These are phyloP conservation scores for Inga leiocalycina DNA, from an alignment of 306 rosid species.

Conservation along the genomic window DNA sequence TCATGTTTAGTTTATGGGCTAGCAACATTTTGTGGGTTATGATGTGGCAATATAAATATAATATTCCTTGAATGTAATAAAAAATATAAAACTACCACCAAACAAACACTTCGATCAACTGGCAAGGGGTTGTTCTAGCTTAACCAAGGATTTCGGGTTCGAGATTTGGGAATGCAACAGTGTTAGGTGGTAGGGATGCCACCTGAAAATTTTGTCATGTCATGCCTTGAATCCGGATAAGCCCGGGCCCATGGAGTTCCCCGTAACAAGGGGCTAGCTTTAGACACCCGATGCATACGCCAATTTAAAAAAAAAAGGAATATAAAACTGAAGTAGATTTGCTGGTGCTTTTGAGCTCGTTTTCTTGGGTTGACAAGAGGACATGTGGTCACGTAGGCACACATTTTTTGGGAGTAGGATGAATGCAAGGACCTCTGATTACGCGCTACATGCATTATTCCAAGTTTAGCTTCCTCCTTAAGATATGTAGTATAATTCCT, in stretches of 20 bases:
- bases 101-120: no score
- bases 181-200: no score
- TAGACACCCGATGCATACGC: no score
- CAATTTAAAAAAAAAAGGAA: no score
- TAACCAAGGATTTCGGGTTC: no score
- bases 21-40: neutral
- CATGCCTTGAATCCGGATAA: no score
- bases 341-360: neutral
- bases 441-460: slow-evolving; percentile 37
- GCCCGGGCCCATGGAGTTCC: no score
- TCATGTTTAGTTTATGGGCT: neutral
- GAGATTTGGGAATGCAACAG: no score
- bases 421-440: neutral
- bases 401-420: neutral
- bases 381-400: slow-evolving; percentile 37
- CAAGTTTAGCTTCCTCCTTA: slow-evolving; percentile 48
- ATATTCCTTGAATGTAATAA: neutral
- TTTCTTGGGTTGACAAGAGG: slow-evolving; percentile 16
- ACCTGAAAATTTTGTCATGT: no score
- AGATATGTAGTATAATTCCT: slow-evolving; percentile 39
- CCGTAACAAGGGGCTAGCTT: no score
- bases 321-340: neutral
- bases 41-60: neutral
- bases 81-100: neutral
- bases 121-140: no score